Evolutionary conservation across 441 rosid species (phyloP).

Genomic region (Pelargonium fulgidum): DNA sequence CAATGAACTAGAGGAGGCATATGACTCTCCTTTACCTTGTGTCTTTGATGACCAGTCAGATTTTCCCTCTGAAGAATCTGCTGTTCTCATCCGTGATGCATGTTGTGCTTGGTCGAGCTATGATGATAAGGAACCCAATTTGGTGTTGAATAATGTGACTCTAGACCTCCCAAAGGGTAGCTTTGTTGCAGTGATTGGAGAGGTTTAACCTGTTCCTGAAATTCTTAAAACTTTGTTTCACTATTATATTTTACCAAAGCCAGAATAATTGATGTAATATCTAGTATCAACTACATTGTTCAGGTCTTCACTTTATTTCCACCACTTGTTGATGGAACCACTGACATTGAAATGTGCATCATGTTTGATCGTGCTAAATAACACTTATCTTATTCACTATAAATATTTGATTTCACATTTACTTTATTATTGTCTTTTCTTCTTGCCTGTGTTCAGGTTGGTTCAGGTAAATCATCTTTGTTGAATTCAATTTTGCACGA

Average conservation of each 20-base stretch:
- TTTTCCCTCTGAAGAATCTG: slow-evolving; percentile 37
- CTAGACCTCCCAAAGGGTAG: slow-evolving; percentile 61
- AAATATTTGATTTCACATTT: not conserved
- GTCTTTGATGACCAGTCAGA: slow-evolving; percentile 28
- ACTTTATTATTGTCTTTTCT: slow-evolving; percentile 19
- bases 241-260: not conserved
- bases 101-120: slow-evolving; percentile 68
- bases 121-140: slow-evolving; percentile 33
- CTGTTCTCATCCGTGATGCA: slow-evolving; percentile 50
- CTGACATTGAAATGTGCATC: not conserved
- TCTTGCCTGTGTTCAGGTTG: slow-evolving; percentile 54
- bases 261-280: not conserved
- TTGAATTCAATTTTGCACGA: slow-evolving; percentile 69
- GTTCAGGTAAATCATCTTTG: slow-evolving; percentile 94
- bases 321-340: not conserved
- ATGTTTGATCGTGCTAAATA: not conserved
- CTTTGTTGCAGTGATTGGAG: slow-evolving; percentile 71
- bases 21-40: slow-evolving; percentile 22
- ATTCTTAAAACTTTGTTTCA: slow-evolving; percentile 8
- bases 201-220: slow-evolving; percentile 40
- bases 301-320: slow-evolving; percentile 5
- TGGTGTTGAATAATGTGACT: slow-evolving; percentile 52
- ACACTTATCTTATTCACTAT: not conserved
- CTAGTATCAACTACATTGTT: not conserved
- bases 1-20: slow-evolving; percentile 23